These are phyloP conservation scores for Fusarium metavorans DNA, from an alignment of 2,329 filamentous ascomycete species.

Conservation along the genomic window DNA sequence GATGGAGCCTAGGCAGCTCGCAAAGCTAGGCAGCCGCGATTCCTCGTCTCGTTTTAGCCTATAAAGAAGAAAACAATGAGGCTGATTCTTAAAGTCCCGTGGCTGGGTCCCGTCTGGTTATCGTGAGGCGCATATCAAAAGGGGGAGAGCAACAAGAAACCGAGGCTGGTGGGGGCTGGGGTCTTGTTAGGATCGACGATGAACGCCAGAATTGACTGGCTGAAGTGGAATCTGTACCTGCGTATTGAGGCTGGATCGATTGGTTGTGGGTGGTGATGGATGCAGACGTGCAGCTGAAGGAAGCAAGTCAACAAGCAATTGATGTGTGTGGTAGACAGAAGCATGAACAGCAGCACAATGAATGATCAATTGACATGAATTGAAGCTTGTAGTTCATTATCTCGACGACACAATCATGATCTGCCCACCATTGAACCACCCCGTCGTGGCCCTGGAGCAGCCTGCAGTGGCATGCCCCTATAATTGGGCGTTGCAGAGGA, in stretches of 20 bases:
- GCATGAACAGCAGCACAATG: background rate
- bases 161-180: constrained; percentile 28
- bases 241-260: constrained; percentile 28
- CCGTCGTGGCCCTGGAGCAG: background rate
- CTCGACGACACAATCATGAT: background rate
- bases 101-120: constrained; percentile 8
- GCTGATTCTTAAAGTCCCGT: background rate
- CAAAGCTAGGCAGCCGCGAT: background rate
- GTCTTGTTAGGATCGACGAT: constrained; percentile 13
- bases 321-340: background rate
- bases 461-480: constrained; percentile 13
- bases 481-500: constrained; percentile 17
- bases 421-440: background rate
- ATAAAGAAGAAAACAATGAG: background rate
- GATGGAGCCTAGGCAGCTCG: background rate
- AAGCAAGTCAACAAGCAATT: background rate
- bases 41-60: background rate
- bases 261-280: background rate
- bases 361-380: background rate
- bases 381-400: background rate
- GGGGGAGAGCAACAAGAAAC: background rate
- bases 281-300: background rate
- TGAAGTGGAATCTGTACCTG: constrained; percentile 27
- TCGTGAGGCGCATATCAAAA: constrained; percentile 4
- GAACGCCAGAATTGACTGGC: constrained; percentile 10